These are phyloP conservation scores for Orbilia javanica DNA, from an alignment of 2,329 filamentous ascomycete genomes.

Conservation along the genomic window DNA sequence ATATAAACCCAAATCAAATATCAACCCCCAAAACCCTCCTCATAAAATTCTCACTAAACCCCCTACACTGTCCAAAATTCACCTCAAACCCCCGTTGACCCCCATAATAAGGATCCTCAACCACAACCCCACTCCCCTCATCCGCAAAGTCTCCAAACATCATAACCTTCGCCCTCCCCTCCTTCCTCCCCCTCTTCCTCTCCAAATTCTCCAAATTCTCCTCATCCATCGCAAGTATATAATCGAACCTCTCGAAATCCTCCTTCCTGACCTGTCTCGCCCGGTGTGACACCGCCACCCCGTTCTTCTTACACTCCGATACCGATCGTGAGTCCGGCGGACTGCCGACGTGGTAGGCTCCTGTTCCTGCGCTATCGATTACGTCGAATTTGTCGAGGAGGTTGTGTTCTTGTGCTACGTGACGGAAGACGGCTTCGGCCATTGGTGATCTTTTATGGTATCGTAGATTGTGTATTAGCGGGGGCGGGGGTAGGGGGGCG, in stretches of 20 bases:
- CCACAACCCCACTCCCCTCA: slow-evolving; percentile 75
- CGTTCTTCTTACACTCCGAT: slow-evolving; percentile 70
- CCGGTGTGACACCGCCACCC: slow-evolving; percentile 82
- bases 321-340: slow-evolving; percentile 82
- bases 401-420: slow-evolving; percentile 73
- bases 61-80: slow-evolving; percentile 85
- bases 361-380: slow-evolving; percentile 91
- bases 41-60: slow-evolving; percentile 83
- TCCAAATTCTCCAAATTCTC: slow-evolving; percentile 81
- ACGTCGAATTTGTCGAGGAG: slow-evolving; percentile 73
- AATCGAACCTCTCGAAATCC: slow-evolving; percentile 90
- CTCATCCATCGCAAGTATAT: slow-evolving; percentile 93
- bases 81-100: slow-evolving; percentile 81
- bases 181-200: slow-evolving; percentile 72
- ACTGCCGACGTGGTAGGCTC: slow-evolving; percentile 80
- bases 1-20: too few species aligned
- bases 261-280: slow-evolving; percentile 68
- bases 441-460: slow-evolving; percentile 83
- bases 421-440: slow-evolving; percentile 92
- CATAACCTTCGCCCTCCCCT: slow-evolving; percentile 71
- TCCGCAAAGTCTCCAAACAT: slow-evolving; percentile 83
- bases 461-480: slow-evolving; percentile 2
- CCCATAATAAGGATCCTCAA: slow-evolving; percentile 95
- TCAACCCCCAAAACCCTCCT: slow-evolving; percentile 70
- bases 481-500: slow-evolving; percentile 4